Base-by-base conservation (phyloP, 495 filamentous ascomycete genomes). In the Wilcoxina mikolae region DNA sequence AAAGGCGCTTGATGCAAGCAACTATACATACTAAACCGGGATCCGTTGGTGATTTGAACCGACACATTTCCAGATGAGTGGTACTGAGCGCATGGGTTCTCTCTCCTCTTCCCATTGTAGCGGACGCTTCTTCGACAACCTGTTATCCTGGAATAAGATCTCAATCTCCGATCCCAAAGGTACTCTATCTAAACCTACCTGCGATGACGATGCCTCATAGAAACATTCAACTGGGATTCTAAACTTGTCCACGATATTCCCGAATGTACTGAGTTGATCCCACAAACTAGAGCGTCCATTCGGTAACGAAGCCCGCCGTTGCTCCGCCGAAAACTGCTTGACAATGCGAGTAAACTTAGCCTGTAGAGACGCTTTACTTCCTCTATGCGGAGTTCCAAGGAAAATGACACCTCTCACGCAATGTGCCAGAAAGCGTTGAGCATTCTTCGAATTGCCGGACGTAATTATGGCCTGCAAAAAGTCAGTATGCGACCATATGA, bases 81-180 rank as follows among this genome's bases (percentile, higher is more conserved):
- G 46, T 29, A 20, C 29, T 49, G 12, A 49, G 25, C 3, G 46
- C 46, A 49, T 49, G 46, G 12, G 46, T 49, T 23, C 46, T 28
- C 18, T 17, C 23, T 27, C 54, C 54, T 24, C 54, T 55, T 0
- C 47, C 12, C 22, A 59, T 51, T 12, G 47, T 56, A 18, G 57
- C 57, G 10, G 57, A 56, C 17, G 38, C 12, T 27, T 26, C 46
- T 31, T 49, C 47, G 31, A 57, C 57, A 26, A 59, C 24, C 57
- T 59, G 17, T 1, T 10, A 12, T 20, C 43, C 11, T 10, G 15
- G 43, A 18, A 46, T 46, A 46, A 46, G 43, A 46, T 46, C 23
- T 46, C 22, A 46, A 46, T 24, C 23, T 46, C 22, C 17, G n/a
- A 24, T 18, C 17, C 17, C n/a, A 46, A 1, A 20, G 43, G 15